Evolutionary conservation across 2,329 filamentous ascomycete species (phyloP).

Genomic region (Claviceps sp.): DNA sequence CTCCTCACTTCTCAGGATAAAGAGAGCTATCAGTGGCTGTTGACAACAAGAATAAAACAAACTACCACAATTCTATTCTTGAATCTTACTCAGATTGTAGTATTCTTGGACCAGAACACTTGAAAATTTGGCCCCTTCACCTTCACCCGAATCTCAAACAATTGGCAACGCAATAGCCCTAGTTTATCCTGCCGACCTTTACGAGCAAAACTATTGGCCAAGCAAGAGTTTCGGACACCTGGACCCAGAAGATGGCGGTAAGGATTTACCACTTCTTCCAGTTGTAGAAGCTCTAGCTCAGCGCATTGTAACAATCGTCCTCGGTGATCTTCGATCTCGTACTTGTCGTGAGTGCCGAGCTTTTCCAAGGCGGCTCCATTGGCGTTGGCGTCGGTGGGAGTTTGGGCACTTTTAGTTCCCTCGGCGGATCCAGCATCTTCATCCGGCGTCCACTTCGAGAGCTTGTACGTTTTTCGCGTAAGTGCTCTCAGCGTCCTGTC

Average conservation of each 20-base stretch:
- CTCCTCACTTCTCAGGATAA: no score
- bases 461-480: not conserved
- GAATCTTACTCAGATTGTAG: no score
- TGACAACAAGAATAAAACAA: no score
- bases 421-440: constrained; percentile 1
- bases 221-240: constrained; percentile 34
- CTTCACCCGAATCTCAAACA: no score
- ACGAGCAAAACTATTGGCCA: no score
- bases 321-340: constrained; percentile 38
- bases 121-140: no score
- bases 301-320: constrained; percentile 49
- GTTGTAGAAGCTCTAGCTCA: constrained; percentile 47
- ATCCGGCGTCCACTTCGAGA: not conserved
- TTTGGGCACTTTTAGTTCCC: constrained; percentile 6
- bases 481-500: no score
- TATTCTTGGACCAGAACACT: no score
- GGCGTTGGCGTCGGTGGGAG: constrained; percentile 18
- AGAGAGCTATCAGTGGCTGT: no score
- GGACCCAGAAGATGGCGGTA: constrained; percentile 57
- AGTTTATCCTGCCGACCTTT: no score
- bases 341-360: constrained; percentile 23
- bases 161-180: no score
- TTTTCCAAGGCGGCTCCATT: constrained; percentile 18
- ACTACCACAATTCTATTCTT: no score
- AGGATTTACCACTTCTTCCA: constrained; percentile 63